A percentile compares a stretch with the other conserved stretches of the same genome.
These are phyloP conservation scores for Trametes coccinea DNA, from an alignment of 768 basidiomycete species.

Conservation along the genomic window DNA sequence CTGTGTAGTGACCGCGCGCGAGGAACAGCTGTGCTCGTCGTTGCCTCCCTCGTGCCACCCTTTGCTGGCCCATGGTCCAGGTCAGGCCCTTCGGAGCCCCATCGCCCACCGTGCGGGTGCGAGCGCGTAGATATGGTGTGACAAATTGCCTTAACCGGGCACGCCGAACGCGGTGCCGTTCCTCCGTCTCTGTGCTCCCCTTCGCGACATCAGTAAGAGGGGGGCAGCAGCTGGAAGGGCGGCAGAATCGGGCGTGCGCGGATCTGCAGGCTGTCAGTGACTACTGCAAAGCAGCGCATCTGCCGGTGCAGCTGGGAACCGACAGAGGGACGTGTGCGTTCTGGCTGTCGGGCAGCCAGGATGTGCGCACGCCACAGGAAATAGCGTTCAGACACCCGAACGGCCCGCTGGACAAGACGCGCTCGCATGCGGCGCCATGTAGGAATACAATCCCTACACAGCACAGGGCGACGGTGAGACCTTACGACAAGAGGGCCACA, in stretches of 20 bases:
- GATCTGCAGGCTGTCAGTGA: not conserved
- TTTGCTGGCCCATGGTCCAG: not conserved
- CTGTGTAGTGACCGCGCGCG: not conserved
- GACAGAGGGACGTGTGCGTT: not conserved
- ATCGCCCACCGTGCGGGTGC: not conserved
- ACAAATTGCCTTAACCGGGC: slow-evolving; percentile 7
- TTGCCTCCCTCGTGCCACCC: no score
- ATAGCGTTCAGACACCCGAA: slow-evolving; percentile 15
- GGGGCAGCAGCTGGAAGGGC: not conserved
- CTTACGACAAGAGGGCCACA: not conserved
- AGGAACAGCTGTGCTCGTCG: not conserved
- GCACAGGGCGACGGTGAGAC: no score
- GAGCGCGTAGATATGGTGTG: slow-evolving; percentile 13
- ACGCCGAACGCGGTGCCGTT: not conserved
- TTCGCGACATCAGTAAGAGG: no score
- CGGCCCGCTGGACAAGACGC: not conserved
- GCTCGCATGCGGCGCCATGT: not conserved
- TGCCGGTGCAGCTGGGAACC: not conserved
- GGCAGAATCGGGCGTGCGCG: not conserved
- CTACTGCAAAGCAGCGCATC: not conserved
- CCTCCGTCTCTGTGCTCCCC: no score
- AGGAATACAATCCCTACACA: not conserved
- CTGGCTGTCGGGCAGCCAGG: no score
- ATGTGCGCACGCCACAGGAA: slow-evolving; percentile 2
- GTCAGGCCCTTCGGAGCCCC: not conserved